Conservation (phyloP, 2,329 filamentous ascomycete species). For the Diaporthe nobilis region DNA sequence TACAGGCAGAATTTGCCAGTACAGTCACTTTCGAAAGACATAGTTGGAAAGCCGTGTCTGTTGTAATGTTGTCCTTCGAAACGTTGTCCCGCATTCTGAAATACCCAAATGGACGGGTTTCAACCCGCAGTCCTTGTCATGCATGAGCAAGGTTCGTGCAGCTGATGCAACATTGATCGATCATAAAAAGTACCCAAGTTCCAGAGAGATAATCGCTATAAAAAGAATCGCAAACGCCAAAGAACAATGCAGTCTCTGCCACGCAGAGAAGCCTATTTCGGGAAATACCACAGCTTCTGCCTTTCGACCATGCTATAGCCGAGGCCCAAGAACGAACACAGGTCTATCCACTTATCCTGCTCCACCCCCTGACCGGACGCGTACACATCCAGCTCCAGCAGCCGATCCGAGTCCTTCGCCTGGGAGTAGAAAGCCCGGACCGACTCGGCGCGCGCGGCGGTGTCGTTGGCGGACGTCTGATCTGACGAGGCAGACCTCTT, state of each 20-base stretch:
- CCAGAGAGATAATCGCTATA: background rate
- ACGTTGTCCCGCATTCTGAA: no score
- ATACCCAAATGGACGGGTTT: no score
- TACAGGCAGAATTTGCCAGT: no score
- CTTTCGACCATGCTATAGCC: slow-evolving; percentile 27
- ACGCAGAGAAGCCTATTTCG: slow-evolving; percentile 17
- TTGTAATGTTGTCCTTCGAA: no score
- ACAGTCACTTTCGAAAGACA: no score
- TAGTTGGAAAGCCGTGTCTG: background rate
- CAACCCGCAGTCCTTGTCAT: background rate
- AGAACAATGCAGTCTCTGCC: background rate
- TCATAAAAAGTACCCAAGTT: background rate
- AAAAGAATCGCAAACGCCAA: background rate
- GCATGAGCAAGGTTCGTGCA: background rate
- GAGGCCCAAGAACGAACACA: slow-evolving; percentile 25
- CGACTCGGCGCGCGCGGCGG: background rate
- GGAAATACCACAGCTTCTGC: slow-evolving; percentile 30
- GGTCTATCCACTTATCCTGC: slow-evolving; percentile 30
- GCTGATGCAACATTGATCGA: background rate
- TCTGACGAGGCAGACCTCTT: background rate
- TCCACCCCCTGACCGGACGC: slow-evolving; percentile 28
- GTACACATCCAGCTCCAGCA: slow-evolving; percentile 26
- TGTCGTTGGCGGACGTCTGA: background rate
- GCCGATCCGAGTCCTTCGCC: slow-evolving; percentile 8
- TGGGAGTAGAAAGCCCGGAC: slow-evolving; percentile 9